Evolutionary conservation across 2,329 filamentous ascomycete genomes (phyloP).

Genomic region (Botrytis porri): DNA sequence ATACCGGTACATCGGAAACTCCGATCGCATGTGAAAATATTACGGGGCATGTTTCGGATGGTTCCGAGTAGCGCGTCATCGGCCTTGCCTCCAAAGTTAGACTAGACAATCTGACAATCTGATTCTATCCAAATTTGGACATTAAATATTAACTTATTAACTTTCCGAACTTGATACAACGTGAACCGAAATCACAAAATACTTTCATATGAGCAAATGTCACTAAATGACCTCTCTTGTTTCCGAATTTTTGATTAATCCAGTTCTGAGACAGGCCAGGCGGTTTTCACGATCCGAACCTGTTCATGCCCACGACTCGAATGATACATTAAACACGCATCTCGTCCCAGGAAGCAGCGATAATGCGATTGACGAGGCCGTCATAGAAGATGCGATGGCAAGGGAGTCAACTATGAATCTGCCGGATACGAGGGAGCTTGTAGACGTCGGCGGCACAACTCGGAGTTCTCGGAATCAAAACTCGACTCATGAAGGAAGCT

Average conservation of each 20-base stretch:
- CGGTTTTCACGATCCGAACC: conserved; percentile 52
- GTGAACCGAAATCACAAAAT: neutral
- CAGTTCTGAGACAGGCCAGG: conserved; percentile 63
- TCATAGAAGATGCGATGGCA: conserved; percentile 26
- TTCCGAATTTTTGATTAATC: conserved; percentile 63
- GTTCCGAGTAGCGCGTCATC: conserved; percentile 24
- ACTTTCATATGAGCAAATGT: conserved; percentile 25
- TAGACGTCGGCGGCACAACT: conserved; percentile 14
- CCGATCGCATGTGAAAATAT: conserved; percentile 18
- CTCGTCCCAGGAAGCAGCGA: conserved; percentile 20
- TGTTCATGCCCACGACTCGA: conserved; percentile 38
- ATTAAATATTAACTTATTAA: neutral
- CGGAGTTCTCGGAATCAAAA: conserved; percentile 23
- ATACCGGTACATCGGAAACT: neutral
- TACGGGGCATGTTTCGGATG: conserved; percentile 13
- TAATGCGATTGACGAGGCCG: conserved; percentile 24
- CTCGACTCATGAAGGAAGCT: conserved; percentile 27
- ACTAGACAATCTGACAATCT: neutral
- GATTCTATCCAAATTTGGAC: neutral
- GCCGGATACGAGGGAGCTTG: neutral
- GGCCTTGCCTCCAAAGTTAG: conserved; percentile 7
- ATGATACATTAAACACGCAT: conserved; percentile 32
- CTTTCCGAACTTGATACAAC: neutral
- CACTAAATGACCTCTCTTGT: conserved; percentile 59
- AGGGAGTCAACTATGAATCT: neutral